A percentile compares a stretch with the other conserved stretches of the same genome.
phyloP scores from a whole-genome alignment of 345 rosid species.

The Tarenaya hassleriana region DNA sequence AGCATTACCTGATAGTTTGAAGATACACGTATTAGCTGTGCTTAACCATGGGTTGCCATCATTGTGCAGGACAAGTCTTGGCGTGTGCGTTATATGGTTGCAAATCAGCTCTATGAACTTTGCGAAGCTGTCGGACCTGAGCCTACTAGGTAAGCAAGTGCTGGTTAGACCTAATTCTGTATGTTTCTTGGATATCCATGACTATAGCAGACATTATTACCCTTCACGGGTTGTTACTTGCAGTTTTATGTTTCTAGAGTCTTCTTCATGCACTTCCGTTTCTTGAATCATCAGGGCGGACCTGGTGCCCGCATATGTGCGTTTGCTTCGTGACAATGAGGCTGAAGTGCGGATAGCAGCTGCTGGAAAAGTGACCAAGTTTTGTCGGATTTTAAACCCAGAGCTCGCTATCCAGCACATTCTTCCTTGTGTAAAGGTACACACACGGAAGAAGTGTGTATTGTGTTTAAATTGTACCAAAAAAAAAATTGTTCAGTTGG shows the following conservation, averaged over 20 bases:
- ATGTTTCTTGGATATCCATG: neutral
- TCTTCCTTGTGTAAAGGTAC: constrained; percentile 91
- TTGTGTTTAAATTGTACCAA: neutral
- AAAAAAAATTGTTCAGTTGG: neutral
- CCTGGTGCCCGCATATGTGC: constrained; percentile 91
- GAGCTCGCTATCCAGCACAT: constrained; percentile 79
- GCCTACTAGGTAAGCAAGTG: constrained; percentile 51
- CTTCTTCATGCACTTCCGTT: constrained; percentile 1
- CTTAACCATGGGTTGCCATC: neutral
- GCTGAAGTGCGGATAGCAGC: constrained; percentile 99
- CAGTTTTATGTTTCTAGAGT: constrained; percentile 8
- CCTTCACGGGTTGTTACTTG: constrained; percentile 3
- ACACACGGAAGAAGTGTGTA: constrained; percentile 1
- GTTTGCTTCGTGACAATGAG: constrained; percentile 89
- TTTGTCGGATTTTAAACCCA: constrained; percentile 79
- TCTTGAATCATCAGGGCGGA: constrained; percentile 47
- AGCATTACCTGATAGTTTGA: constrained; percentile 3
- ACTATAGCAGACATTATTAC: neutral
- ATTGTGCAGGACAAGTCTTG: constrained; percentile 68
- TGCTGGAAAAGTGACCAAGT: constrained; percentile 92
- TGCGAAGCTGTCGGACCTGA: constrained; percentile 88
- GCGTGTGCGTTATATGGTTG: constrained; percentile 89
- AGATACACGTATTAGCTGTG: constrained; percentile 1
- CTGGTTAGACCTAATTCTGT: neutral
- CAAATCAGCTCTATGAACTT: constrained; percentile 74